Evolutionary conservation across 768 basidiomycete species (phyloP).

Genomic region (Pleurotus platypus): DNA sequence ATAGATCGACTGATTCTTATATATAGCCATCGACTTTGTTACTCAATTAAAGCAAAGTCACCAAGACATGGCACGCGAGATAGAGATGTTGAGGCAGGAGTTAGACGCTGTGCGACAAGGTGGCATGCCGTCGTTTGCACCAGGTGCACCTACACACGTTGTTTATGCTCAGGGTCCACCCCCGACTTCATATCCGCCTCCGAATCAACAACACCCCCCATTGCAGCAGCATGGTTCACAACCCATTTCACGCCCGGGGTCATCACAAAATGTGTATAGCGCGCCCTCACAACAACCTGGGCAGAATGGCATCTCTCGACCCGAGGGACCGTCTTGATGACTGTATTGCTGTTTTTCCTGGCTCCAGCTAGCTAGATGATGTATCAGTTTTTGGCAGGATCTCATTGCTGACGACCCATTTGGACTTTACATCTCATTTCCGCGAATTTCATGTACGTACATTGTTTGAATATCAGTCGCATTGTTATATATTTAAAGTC

Average conservation of each 20-base stretch:
- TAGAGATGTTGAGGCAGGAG: slow-evolving; percentile 77
- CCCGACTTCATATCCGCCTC: slow-evolving; percentile 41
- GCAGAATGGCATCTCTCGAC: slow-evolving; percentile 44
- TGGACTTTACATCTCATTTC: slow-evolving; percentile 1
- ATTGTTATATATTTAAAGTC: not conserved
- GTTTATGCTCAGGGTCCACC: slow-evolving; percentile 47
- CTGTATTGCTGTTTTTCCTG: not conserved
- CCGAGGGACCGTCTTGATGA: slow-evolving; percentile 36
- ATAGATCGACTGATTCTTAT: slow-evolving; percentile 4
- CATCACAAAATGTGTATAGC: slow-evolving; percentile 58
- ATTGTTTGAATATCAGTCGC: slow-evolving; percentile 4
- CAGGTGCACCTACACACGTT: slow-evolving; percentile 44
- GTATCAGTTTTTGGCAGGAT: slow-evolving; percentile 6
- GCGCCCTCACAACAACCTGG: slow-evolving; percentile 31
- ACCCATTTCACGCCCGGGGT: slow-evolving; percentile 50
- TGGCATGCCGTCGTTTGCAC: slow-evolving; percentile 45
- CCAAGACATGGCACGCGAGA: slow-evolving; percentile 74
- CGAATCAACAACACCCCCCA: slow-evolving; percentile 37
- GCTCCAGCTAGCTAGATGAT: slow-evolving; percentile 3
- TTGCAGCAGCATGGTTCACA: slow-evolving; percentile 29
- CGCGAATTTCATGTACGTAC: slow-evolving; percentile 5
- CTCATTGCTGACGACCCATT: not conserved
- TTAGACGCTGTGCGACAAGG: slow-evolving; percentile 63
- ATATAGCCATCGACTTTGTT: slow-evolving; percentile 85
- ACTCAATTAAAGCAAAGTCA: slow-evolving; percentile 71